A percentile compares a stretch with the other conserved stretches of the same genome.
Conservation (phyloP, 1,139 yeast species). For the Candida sp. region DNA sequence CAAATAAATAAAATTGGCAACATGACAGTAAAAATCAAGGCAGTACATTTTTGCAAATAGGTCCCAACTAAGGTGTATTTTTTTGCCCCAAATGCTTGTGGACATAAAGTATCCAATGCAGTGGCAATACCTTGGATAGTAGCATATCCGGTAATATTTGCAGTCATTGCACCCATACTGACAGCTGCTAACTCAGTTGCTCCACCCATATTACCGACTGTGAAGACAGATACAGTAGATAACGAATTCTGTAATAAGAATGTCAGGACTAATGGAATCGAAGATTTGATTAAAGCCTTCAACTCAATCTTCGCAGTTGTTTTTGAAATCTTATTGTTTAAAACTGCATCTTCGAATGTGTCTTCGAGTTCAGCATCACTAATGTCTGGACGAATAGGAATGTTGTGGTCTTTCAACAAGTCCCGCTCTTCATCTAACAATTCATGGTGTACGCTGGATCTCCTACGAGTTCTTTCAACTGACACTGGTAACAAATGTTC, state of each 20-base stretch:
- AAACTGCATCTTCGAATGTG: slow-evolving; percentile 36
- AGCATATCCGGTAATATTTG: slow-evolving; percentile 57
- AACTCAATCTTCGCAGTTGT: slow-evolving; percentile 34
- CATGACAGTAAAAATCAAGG: slow-evolving; percentile 49
- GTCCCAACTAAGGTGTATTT: slow-evolving; percentile 51
- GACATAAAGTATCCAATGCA: slow-evolving; percentile 54
- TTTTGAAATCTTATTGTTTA: slow-evolving; percentile 19
- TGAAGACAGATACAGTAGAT: slow-evolving; percentile 55
- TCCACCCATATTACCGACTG: slow-evolving; percentile 54
- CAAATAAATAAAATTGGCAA: slow-evolving; percentile 46
- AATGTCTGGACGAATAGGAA: slow-evolving; percentile 14
- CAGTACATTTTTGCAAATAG: slow-evolving; percentile 52
- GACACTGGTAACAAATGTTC: slow-evolving; percentile 8
- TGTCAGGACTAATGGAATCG: slow-evolving; percentile 53
- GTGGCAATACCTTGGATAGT: slow-evolving; percentile 59
- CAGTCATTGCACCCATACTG: slow-evolving; percentile 62
- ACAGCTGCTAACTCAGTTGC: slow-evolving; percentile 59
- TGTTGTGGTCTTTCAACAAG: slow-evolving; percentile 27
- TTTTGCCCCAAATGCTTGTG: slow-evolving; percentile 60
- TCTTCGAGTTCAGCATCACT: slow-evolving; percentile 26
- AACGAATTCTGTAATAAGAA: slow-evolving; percentile 54
- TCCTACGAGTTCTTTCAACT: slow-evolving; percentile 13
- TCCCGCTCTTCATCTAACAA: slow-evolving; percentile 34
- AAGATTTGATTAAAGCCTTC: slow-evolving; percentile 35
- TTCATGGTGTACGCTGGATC: slow-evolving; percentile 25